phyloP scores from a whole-genome alignment of 805 yeast species.

The Kuraishia piskuri region DNA sequence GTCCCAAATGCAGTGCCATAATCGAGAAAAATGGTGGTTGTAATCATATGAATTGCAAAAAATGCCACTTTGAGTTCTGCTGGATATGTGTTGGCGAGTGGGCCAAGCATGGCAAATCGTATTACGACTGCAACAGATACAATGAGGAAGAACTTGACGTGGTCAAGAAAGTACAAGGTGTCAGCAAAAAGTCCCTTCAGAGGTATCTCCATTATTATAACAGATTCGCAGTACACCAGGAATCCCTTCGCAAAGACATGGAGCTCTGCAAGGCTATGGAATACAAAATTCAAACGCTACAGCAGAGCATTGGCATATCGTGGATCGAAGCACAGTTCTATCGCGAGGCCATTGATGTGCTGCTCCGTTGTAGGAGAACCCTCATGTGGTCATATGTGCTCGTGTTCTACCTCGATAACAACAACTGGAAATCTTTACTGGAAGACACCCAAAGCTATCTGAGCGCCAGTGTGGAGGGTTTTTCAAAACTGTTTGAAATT shows the following conservation, averaged over 20 bases:
- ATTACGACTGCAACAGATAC: slow-evolving; percentile 60
- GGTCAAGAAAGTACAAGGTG: slow-evolving; percentile 29
- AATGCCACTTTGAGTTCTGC: slow-evolving; percentile 76
- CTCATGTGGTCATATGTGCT: slow-evolving; percentile 89
- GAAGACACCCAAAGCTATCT: slow-evolving; percentile 49
- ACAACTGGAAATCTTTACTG: slow-evolving; percentile 49
- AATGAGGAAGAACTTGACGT: slow-evolving; percentile 32
- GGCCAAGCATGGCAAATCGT: slow-evolving; percentile 55
- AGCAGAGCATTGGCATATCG: slow-evolving; percentile 54
- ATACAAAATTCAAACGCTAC: slow-evolving; percentile 52
- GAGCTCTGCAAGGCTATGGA: slow-evolving; percentile 57
- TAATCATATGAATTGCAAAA: slow-evolving; percentile 87
- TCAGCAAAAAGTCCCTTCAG: slow-evolving; percentile 40
- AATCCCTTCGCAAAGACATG: slow-evolving; percentile 65
- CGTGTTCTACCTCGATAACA: slow-evolving; percentile 50
- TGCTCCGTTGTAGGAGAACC: slow-evolving; percentile 63
- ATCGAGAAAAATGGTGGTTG: slow-evolving; percentile 97
- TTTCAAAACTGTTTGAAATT: slow-evolving; percentile 25
- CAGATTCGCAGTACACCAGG: slow-evolving; percentile 67
- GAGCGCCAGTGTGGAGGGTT: slow-evolving; percentile 16
- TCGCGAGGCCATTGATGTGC: slow-evolving; percentile 56
- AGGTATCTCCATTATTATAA: slow-evolving; percentile 71
- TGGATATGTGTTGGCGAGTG: slow-evolving; percentile 87
- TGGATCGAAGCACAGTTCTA: slow-evolving; percentile 88
- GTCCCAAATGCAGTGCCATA: slow-evolving; percentile 72